Percentiles rank a stretch among this genome's conserved stretches.
These are phyloP conservation scores for Smallanthus sonchifolius DNA, from an alignment of 129 eudicot species.

Conservation along the genomic window DNA sequence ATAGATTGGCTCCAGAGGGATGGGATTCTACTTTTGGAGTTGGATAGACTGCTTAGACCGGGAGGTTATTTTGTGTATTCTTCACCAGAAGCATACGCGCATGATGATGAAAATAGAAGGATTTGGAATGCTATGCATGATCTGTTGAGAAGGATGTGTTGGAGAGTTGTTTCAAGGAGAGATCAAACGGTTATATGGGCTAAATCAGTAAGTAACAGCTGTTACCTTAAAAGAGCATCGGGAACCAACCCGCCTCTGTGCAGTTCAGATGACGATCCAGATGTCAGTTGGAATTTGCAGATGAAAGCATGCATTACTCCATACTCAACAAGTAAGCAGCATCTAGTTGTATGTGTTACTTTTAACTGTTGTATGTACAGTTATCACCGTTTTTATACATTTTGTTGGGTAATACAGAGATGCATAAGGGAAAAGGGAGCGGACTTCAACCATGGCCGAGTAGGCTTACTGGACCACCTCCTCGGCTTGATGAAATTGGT, in stretches of 20 bases:
- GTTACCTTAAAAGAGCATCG: slow-evolving; percentile 56
- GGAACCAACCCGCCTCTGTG: slow-evolving; percentile 70
- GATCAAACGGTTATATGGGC: slow-evolving; percentile 95
- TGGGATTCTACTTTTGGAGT: slow-evolving; percentile 69
- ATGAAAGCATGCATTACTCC: slow-evolving; percentile 86
- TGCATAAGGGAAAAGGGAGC: slow-evolving; percentile 70
- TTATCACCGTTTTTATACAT: neutral
- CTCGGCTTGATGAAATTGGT: slow-evolving; percentile 83
- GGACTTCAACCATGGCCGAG: slow-evolving; percentile 86
- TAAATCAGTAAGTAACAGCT: slow-evolving; percentile 70
- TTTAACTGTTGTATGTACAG: neutral
- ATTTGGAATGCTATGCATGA: slow-evolving; percentile 82
- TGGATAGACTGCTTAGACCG: slow-evolving; percentile 84
- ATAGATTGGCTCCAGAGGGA: slow-evolving; percentile 95
- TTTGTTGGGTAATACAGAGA: slow-evolving; percentile 39
- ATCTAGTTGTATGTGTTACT: neutral
- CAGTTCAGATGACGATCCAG: slow-evolving; percentile 64
- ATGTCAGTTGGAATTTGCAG: slow-evolving; percentile 68
- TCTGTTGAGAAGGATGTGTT: slow-evolving; percentile 78
- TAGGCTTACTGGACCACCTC: slow-evolving; percentile 63
- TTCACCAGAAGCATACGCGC: slow-evolving; percentile 94
- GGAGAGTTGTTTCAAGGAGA: slow-evolving; percentile 84
- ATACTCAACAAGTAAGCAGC: slow-evolving; percentile 65
- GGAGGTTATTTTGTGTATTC: slow-evolving; percentile 92
- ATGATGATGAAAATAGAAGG: slow-evolving; percentile 71